These are phyloP conservation scores for Pythium volutum DNA, from an alignment of 352 stramenopile genomes.

Conservation along the genomic window DNA sequence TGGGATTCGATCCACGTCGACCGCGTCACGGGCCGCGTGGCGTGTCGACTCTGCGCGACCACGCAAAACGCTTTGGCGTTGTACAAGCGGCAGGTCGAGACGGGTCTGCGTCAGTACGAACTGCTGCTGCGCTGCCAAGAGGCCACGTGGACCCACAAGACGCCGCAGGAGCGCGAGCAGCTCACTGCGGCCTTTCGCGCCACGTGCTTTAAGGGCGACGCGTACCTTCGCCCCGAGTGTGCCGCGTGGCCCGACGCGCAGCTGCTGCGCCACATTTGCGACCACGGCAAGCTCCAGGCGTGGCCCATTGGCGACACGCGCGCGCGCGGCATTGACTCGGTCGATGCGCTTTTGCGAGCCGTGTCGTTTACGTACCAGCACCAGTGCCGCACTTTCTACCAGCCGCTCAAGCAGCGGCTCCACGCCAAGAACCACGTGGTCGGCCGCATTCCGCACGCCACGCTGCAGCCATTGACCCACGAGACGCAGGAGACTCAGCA, in stretches of 20 bases:
- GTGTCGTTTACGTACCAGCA: constrained; percentile 25
- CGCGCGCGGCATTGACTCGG: constrained; percentile 15
- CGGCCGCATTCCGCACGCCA: constrained; percentile 20
- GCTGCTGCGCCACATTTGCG: constrained; percentile 26
- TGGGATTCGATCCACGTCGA: constrained; percentile 28
- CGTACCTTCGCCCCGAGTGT: constrained; percentile 26
- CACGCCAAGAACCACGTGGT: constrained; percentile 21
- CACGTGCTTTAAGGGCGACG: constrained; percentile 15
- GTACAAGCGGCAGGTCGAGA: constrained; percentile 19
- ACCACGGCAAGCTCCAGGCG: constrained; percentile 23
- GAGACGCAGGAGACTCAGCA: not conserved
- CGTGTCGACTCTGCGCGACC: not conserved
- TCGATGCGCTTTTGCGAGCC: constrained; percentile 13
- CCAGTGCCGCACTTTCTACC: constrained; percentile 30
- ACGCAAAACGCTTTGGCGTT: constrained; percentile 12
- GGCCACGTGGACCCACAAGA: constrained; percentile 8
- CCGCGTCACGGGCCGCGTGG: not conserved
- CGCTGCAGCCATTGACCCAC: constrained; percentile 2
- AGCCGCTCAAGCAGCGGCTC: constrained; percentile 27
- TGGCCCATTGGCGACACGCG: constrained; percentile 23
- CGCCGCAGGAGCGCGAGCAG: constrained; percentile 9
- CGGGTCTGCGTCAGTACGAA: constrained; percentile 13
- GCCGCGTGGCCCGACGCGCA: constrained; percentile 17
- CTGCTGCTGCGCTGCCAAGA: constrained; percentile 19
- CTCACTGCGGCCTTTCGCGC: constrained; percentile 12